These are phyloP conservation scores for Mrakia blollopis DNA, from an alignment of 768 basidiomycete species.

Conservation along the genomic window DNA sequence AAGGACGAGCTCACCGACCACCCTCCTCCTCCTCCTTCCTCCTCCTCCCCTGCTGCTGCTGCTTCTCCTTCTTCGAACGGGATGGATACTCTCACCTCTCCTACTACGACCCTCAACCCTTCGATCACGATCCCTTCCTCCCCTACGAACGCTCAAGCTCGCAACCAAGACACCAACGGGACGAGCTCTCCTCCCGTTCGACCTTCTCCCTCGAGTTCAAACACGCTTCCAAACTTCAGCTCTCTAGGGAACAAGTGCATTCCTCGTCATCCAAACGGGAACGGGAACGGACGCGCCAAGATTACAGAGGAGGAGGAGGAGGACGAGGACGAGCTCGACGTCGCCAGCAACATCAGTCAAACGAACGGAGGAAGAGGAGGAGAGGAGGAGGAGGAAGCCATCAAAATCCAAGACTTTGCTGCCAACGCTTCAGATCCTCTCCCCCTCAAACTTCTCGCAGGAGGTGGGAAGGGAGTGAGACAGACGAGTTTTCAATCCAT, in stretches of 20 bases:
- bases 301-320: background rate
- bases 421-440: background rate
- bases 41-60: too few species aligned
- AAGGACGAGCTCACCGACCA: background rate
- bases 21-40: background rate
- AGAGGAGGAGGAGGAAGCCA: background rate
- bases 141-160: background rate
- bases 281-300: background rate
- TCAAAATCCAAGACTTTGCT: background rate
- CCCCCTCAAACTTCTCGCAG: background rate
- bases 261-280: background rate
- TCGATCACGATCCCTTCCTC: background rate
- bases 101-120: background rate
- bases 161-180: too few species aligned
- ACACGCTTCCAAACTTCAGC: background rate
- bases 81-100: background rate
- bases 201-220: background rate
- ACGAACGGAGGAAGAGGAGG: background rate
- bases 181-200: background rate
- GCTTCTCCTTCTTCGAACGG: background rate
- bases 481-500: background rate
- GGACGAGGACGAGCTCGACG: background rate
- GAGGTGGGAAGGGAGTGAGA: constrained; percentile 24
- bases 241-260: too few species aligned
- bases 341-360: background rate